Conservation (phyloP, 2,329 filamentous ascomycete genomes). For the Diaporthe vaccinii region DNA sequence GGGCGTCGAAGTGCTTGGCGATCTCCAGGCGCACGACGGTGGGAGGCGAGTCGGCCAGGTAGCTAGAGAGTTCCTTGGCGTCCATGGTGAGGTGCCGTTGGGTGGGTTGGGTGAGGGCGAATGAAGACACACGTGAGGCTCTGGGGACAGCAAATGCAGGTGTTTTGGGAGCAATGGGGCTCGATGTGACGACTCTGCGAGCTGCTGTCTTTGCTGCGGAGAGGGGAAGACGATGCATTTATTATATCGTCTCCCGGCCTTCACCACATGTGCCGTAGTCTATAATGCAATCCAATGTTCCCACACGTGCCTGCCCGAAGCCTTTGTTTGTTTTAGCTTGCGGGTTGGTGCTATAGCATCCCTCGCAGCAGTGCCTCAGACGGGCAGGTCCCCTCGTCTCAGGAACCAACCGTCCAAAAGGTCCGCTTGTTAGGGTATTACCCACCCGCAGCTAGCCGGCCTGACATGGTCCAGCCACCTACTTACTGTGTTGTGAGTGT, state of each 20-base stretch:
- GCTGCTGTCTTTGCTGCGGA: constrained; percentile 33
- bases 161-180: constrained; percentile 10
- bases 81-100: constrained; percentile 63
- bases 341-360: constrained; percentile 16
- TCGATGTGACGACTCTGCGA: constrained; percentile 38
- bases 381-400: constrained; percentile 36
- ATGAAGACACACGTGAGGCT: constrained; percentile 16
- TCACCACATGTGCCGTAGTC: constrained; percentile 1
- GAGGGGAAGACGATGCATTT: constrained; percentile 41
- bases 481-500: too few species aligned
- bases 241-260: constrained; percentile 27
- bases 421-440: constrained; percentile 38
- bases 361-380: constrained; percentile 29
- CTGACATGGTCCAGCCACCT: background rate
- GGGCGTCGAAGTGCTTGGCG: constrained; percentile 89
- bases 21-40: constrained; percentile 90
- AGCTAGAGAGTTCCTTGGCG: constrained; percentile 76
- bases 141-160: background rate
- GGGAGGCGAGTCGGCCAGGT: constrained; percentile 91
- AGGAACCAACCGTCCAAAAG: background rate
- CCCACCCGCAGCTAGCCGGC: constrained; percentile 28
- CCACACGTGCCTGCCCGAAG: constrained; percentile 30
- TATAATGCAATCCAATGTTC: constrained; percentile 15
- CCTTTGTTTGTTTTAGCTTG: constrained; percentile 18
- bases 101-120: constrained; percentile 1